Evolutionary conservation across 2,329 filamentous ascomycete species (phyloP).

Genomic region (Nemania sp.): DNA sequence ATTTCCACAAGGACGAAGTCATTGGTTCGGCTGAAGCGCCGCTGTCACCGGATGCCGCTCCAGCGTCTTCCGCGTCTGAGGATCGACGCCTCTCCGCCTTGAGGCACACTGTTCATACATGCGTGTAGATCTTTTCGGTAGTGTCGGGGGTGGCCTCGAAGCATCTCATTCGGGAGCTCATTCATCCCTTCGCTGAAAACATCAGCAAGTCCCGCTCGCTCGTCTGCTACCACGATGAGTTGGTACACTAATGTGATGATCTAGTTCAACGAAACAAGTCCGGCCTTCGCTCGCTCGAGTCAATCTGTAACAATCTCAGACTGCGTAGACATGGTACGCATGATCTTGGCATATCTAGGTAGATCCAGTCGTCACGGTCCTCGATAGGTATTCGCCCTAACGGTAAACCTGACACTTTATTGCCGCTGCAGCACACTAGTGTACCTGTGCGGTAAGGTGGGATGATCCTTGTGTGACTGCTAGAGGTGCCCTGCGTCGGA

Average conservation of each 20-base stretch:
- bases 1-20: conserved; percentile 9
- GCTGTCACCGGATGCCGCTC: conserved; percentile 25
- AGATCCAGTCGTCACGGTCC: conserved; percentile 11
- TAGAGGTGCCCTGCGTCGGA: conserved; percentile 27
- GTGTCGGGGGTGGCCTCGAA: neutral
- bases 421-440: neutral
- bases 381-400: conserved; percentile 9
- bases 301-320: neutral
- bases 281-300: neutral
- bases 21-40: conserved; percentile 28
- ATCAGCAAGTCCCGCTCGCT: neutral
- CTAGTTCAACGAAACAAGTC: neutral
- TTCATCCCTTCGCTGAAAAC: neutral
- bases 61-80: conserved; percentile 21
- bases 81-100: conserved; percentile 23
- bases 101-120: conserved; percentile 12
- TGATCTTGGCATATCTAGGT: conserved; percentile 17
- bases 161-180: neutral
- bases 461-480: conserved; percentile 22
- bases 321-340: neutral
- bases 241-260: neutral
- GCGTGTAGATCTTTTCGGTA: conserved; percentile 6
- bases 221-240: neutral
- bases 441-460: conserved; percentile 7
- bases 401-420: conserved; percentile 10